These are phyloP conservation scores for Symbiodinium pilosum DNA, from an alignment of 73 alveolate genomes.

Conservation along the genomic window DNA sequence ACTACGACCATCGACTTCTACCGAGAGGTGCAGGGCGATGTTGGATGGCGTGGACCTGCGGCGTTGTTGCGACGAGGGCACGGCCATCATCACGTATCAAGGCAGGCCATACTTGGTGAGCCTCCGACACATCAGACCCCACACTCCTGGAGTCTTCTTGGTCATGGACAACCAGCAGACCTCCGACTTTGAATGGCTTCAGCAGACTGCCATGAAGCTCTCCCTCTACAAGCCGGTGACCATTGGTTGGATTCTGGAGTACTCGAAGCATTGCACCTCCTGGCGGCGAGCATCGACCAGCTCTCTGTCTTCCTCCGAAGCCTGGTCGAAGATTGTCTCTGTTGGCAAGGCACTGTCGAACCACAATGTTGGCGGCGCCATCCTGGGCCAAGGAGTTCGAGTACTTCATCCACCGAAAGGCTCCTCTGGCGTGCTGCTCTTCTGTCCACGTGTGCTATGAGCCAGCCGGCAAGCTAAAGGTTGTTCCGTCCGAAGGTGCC, in stretches of 20 bases:
- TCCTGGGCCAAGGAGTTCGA: not conserved
- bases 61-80: not conserved
- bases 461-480: not conserved
- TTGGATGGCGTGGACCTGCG: conserved; percentile 37
- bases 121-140: not conserved
- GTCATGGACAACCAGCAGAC: not conserved
- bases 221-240: conserved; percentile 9
- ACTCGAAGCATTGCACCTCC: not conserved
- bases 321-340: not conserved
- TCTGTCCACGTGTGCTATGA: not conserved
- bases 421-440: not conserved
- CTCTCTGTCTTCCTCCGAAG: not conserved
- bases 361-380: not conserved
- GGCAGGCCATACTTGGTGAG: conserved; percentile 33
- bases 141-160: not conserved
- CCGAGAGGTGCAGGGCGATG: conserved; percentile 22
- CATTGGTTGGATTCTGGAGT: not conserved
- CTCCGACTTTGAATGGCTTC: not conserved
- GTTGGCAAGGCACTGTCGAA: not conserved
- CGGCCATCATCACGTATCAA: not conserved
- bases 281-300: not conserved
- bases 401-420: not conserved
- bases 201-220: not conserved
- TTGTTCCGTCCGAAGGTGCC: not conserved
- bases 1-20: conserved; percentile 30